Conservation (phyloP, 495 filamentous ascomycete species). For the Annulohypoxylon moriforme region DNA sequence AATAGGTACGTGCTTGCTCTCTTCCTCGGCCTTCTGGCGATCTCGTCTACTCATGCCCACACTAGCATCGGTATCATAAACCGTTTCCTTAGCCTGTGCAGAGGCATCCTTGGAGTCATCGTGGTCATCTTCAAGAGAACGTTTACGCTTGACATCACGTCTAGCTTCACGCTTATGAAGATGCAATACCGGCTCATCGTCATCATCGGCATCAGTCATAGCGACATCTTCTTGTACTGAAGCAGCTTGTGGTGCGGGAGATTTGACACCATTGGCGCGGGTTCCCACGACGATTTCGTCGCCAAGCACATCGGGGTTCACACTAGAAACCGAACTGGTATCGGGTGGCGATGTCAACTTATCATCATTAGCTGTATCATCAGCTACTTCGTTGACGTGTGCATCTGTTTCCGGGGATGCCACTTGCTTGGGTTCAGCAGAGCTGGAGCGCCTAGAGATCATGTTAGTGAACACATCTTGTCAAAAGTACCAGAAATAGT, state of each 20-base stretch:
- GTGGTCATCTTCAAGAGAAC: constrained; percentile 53
- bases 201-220: constrained; percentile 54
- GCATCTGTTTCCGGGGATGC: constrained; percentile 24
- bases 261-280: constrained; percentile 48
- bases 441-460: not conserved
- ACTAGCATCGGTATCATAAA: constrained; percentile 38
- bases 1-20: constrained; percentile 57
- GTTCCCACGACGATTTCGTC: constrained; percentile 62
- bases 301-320: constrained; percentile 49
- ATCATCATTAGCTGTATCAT: constrained; percentile 45
- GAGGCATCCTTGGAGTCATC: constrained; percentile 49
- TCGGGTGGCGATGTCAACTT: constrained; percentile 52
- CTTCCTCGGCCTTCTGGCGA: constrained; percentile 44
- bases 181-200: constrained; percentile 44
- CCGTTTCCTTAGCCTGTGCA: constrained; percentile 26
- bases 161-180: constrained; percentile 53
- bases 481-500: not conserved
- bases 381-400: constrained; percentile 3
- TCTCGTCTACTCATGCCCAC: constrained; percentile 36
- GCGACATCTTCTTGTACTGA: constrained; percentile 50
- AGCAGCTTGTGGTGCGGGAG: constrained; percentile 38
- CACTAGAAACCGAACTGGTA: constrained; percentile 51
- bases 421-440: constrained; percentile 12
- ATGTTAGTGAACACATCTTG: constrained; percentile 23
- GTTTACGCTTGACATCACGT: constrained; percentile 54